Conservation (phyloP, 352 stramenopile species). For the Phytophthora tentaculata region DNA sequence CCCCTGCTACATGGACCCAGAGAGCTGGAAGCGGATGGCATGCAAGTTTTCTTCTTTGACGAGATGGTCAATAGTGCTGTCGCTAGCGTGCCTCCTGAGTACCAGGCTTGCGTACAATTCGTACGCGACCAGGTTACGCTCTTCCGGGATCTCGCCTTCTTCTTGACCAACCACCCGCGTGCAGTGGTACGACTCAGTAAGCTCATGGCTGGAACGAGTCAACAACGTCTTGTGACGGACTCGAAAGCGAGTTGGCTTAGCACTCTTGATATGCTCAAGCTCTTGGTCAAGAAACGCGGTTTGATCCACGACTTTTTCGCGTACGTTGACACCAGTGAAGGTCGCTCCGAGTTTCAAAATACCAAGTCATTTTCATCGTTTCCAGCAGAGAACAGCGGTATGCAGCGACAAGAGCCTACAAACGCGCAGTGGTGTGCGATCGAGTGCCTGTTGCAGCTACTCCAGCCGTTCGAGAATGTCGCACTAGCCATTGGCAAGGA, state of each 20-base stretch:
- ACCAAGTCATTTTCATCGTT: constrained; percentile 14
- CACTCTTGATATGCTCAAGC: constrained; percentile 58
- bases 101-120: constrained; percentile 42
- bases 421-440: constrained; percentile 48
- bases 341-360: constrained; percentile 43
- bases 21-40: constrained; percentile 41
- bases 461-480: constrained; percentile 59
- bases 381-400: constrained; percentile 9
- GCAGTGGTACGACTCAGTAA: constrained; percentile 49
- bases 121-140: constrained; percentile 41
- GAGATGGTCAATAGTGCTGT: constrained; percentile 53
- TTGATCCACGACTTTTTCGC: constrained; percentile 58
- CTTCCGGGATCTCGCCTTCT: constrained; percentile 54
- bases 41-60: constrained; percentile 52
- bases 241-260: constrained; percentile 52
- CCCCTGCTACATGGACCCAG: constrained; percentile 45
- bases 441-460: constrained; percentile 47
- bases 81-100: constrained; percentile 40
- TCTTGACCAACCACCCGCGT: constrained; percentile 53
- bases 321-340: constrained; percentile 48
- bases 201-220: constrained; percentile 41
- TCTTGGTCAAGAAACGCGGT: constrained; percentile 45
- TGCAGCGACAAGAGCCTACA: constrained; percentile 34
- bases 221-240: constrained; percentile 48
- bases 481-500: constrained; percentile 48